A percentile compares a stretch with the other conserved stretches of the same genome.
Conservation (phyloP, 1,284 basidiomycete species). For the Golubevia sp. region DNA sequence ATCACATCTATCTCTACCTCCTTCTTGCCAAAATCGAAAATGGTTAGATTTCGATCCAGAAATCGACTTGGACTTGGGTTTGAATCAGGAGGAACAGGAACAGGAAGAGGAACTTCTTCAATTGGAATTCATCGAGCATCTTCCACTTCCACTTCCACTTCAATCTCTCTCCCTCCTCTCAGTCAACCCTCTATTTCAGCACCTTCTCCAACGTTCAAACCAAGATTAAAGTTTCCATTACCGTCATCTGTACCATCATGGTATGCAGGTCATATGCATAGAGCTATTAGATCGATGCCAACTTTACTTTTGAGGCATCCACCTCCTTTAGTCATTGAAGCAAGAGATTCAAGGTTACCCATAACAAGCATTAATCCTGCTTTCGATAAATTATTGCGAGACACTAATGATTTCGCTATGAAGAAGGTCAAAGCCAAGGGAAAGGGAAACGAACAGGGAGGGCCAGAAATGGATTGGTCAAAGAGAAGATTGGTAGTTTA, state of each 20-base stretch:
- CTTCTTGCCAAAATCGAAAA: too few species aligned
- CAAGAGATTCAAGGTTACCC: constrained; percentile 88
- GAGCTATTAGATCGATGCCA: constrained; percentile 64
- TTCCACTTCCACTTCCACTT: too few species aligned
- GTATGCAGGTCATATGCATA: constrained; percentile 92
- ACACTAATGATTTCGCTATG: neutral
- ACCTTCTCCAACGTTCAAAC: constrained; percentile 50
- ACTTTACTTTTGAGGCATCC: constrained; percentile 70
- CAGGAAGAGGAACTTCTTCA: too few species aligned
- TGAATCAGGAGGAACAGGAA: too few species aligned
- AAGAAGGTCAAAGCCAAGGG: neutral
- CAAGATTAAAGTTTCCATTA: constrained; percentile 62
- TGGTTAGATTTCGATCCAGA: too few species aligned
- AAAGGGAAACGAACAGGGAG: constrained; percentile 67
- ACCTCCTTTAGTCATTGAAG: constrained; percentile 82
- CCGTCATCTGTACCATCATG: constrained; percentile 76
- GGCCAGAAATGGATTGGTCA: constrained; percentile 60
- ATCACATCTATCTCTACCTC: too few species aligned
- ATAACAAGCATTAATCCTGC: constrained; percentile 89
- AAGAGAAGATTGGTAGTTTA: constrained; percentile 78
- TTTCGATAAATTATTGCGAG: constrained; percentile 56
- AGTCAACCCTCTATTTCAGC: too few species aligned
- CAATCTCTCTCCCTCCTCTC: too few species aligned
- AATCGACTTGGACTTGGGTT: too few species aligned
- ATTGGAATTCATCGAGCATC: too few species aligned